Percentiles rank a stretch among this genome's conserved stretches.
These are phyloP conservation scores for Torulaspora franciscae DNA, from an alignment of 805 yeast genomes.

Conservation along the genomic window DNA sequence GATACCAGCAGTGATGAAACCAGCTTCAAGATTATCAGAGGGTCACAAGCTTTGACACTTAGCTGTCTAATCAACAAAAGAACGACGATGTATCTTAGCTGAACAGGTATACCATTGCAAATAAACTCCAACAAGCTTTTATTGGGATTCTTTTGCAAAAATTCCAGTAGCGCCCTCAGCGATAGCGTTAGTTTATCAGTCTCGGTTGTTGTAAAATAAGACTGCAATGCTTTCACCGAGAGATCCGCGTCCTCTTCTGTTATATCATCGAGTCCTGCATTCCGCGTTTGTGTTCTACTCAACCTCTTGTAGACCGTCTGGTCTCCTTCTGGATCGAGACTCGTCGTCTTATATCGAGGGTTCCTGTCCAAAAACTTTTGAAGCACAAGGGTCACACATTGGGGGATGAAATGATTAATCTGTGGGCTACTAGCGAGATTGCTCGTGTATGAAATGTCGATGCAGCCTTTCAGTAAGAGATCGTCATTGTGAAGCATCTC, in stretches of 20 bases:
- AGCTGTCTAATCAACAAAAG: constrained; percentile 42
- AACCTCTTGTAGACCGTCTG: constrained; percentile 24
- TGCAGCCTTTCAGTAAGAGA: constrained; percentile 30
- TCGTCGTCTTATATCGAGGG: constrained; percentile 19
- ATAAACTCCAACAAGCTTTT: constrained; percentile 52
- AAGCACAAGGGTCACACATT: constrained; percentile 26
- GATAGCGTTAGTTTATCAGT: constrained; percentile 56
- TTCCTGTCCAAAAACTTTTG: constrained; percentile 28
- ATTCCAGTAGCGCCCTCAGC: constrained; percentile 48
- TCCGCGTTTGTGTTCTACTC: constrained; percentile 33
- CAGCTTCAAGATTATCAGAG: constrained; percentile 38
- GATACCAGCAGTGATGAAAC: constrained; percentile 63
- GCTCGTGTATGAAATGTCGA: constrained; percentile 31
- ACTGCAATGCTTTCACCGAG: constrained; percentile 44
- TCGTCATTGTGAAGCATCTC: constrained; percentile 29
- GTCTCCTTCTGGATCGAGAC: constrained; percentile 12
- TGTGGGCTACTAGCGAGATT: constrained; percentile 30
- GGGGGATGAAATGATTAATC: constrained; percentile 24
- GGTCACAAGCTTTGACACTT: constrained; percentile 15
- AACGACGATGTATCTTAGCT: constrained; percentile 61
- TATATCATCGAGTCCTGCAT: constrained; percentile 24
- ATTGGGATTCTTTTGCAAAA: constrained; percentile 37
- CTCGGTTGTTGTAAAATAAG: constrained; percentile 60
- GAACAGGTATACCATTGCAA: constrained; percentile 77
- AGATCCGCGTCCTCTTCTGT: constrained; percentile 29